Conservation (phyloP, 2,329 filamentous ascomycete species). For the Ascochyta rabiei region DNA sequence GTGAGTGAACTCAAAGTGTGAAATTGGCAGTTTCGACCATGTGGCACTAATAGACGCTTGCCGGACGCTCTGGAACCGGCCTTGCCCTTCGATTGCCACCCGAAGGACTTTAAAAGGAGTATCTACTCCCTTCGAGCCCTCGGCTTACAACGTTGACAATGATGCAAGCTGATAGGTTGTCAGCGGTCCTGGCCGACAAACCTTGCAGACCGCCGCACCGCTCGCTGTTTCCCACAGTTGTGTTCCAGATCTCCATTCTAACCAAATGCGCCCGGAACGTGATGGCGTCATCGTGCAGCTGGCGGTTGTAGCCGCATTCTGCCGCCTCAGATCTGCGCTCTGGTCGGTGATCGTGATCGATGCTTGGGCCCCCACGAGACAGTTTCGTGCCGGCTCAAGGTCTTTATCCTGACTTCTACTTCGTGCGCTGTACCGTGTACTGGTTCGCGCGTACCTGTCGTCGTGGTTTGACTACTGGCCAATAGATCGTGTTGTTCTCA, state of each 20-base stretch:
- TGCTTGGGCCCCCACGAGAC: no score
- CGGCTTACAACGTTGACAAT: background rate
- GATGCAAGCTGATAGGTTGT: background rate
- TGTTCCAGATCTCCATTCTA: no score
- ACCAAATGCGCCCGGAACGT: background rate
- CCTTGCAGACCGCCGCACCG: background rate
- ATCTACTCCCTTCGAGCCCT: no score
- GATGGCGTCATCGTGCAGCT: background rate
- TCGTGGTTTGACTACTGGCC: no score
- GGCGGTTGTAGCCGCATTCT: background rate
- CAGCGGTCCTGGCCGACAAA: background rate
- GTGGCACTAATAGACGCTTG: background rate
- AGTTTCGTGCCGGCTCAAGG: no score
- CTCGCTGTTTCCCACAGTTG: background rate
- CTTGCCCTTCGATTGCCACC: conserved; percentile 5
- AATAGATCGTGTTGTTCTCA: no score
- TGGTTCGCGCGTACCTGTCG: no score
- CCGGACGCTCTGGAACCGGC: background rate
- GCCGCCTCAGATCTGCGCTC: no score
- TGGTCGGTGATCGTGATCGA: no score
- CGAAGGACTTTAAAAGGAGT: background rate
- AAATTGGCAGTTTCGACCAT: background rate
- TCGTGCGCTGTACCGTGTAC: no score
- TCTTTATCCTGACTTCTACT: no score
- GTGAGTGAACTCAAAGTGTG: no score